A percentile compares a stretch with the other conserved stretches of the same genome.
phyloP scores from a whole-genome alignment of 805 yeast genomes.

The Metschnikowia corniflorae region DNA sequence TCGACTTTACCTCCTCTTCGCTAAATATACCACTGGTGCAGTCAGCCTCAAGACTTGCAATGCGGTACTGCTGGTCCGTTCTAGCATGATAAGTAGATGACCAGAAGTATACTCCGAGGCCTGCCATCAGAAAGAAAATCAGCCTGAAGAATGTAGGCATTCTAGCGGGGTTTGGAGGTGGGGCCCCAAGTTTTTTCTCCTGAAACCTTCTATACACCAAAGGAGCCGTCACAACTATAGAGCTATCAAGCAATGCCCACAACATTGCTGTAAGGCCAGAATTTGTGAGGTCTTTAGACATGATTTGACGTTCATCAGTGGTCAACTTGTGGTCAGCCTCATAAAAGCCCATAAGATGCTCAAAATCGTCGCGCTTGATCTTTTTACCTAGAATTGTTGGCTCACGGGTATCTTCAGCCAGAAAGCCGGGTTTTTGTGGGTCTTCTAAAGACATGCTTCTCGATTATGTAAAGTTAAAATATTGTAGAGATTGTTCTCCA shows the following conservation, averaged over 20 bases:
- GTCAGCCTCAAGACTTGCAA: conserved; percentile 30
- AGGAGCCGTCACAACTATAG: conserved; percentile 41
- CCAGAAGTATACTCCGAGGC: conserved; percentile 27
- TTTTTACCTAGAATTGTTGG: conserved; percentile 16
- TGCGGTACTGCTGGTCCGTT: conserved; percentile 20
- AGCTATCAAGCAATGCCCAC: conserved; percentile 42
- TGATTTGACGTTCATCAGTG: conserved; percentile 37
- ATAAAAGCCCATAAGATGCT: conserved; percentile 43
- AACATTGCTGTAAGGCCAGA: conserved; percentile 32
- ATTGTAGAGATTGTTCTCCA: too few species aligned
- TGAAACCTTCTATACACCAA: conserved; percentile 22
- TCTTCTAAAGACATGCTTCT: too few species aligned
- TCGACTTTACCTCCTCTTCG: conserved; percentile 11
- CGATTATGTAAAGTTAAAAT: too few species aligned
- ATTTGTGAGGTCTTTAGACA: conserved; percentile 36
- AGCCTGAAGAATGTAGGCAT: conserved; percentile 32
- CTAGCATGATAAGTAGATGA: conserved; percentile 12
- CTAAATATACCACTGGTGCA: conserved; percentile 24
- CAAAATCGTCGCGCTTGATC: conserved; percentile 33
- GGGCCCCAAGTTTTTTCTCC: conserved; percentile 10
- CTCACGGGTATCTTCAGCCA: conserved; percentile 1
- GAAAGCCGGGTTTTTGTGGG: background rate
- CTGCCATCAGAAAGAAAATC: conserved; percentile 24
- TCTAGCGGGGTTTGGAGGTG: conserved; percentile 29
- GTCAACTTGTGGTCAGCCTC: conserved; percentile 45